A percentile compares a stretch with the other conserved stretches of the same genome.
These are phyloP conservation scores for Aechmea fasciata DNA, from an alignment of 176 grass and related monocot genomes.

Conservation along the genomic window DNA sequence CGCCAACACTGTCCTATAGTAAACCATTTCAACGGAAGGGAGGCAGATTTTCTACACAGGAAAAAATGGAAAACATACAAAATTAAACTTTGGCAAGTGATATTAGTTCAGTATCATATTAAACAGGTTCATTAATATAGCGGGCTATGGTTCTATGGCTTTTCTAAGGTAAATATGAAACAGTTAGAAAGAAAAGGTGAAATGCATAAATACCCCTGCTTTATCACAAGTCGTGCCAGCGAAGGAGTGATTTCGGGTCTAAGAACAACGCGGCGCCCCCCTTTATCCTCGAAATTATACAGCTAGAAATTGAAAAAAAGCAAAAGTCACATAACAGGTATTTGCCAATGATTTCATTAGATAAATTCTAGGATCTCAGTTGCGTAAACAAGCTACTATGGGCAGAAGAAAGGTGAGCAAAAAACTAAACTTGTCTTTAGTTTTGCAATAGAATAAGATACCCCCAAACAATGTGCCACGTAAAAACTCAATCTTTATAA, in stretches of 20 bases:
- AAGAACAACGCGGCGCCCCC: conserved; percentile 72
- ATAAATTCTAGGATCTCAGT: background rate
- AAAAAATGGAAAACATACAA: conserved; percentile 15
- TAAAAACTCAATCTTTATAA: background rate
- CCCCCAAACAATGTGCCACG: background rate
- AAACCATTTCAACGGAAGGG: conserved; percentile 95
- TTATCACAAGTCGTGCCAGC: conserved; percentile 78
- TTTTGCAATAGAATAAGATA: background rate
- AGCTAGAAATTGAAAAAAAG: conserved; percentile 30
- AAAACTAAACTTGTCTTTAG: background rate
- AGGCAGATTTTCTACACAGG: conserved; percentile 78
- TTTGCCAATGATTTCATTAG: background rate
- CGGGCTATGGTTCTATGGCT: background rate
- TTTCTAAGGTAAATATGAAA: background rate
- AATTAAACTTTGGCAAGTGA: conserved; percentile 23
- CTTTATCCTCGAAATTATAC: conserved; percentile 91
- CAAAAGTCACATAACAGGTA: background rate
- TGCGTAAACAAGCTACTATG: background rate
- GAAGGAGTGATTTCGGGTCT: conserved; percentile 92
- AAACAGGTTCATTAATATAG: background rate
- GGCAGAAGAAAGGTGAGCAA: background rate
- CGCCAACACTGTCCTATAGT: conserved; percentile 97
- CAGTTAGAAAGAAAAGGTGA: background rate
- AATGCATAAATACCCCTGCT: conserved; percentile 53
- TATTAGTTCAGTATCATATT: background rate